Conservation (phyloP, 2,329 filamentous ascomycete species). For the Chaetomium globosum region DNA sequence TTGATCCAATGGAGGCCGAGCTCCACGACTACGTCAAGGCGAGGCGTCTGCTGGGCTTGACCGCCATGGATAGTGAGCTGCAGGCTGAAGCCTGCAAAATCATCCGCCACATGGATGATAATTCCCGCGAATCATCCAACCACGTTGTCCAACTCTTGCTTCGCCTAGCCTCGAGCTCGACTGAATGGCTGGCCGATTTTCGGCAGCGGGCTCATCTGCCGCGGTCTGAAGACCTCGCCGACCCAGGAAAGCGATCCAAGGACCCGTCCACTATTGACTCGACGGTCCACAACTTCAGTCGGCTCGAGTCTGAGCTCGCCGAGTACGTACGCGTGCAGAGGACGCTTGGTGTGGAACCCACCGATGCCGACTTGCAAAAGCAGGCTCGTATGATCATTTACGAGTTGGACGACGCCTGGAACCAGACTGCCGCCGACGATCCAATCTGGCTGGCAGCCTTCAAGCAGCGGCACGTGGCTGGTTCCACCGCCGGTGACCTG, state of each 20-base stretch:
- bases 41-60: slow-evolving; percentile 58
- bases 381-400: slow-evolving; percentile 65
- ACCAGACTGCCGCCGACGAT: slow-evolving; percentile 64
- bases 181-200: slow-evolving; percentile 60
- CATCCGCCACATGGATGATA: slow-evolving; percentile 58
- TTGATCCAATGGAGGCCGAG: slow-evolving; percentile 58
- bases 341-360: slow-evolving; percentile 51
- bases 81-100: slow-evolving; percentile 62
- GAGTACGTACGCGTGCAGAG: slow-evolving; percentile 54
- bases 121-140: slow-evolving; percentile 53
- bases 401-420: slow-evolving; percentile 64
- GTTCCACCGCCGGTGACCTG: slow-evolving; percentile 32
- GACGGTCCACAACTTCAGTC: slow-evolving; percentile 60
- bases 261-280: slow-evolving; percentile 61
- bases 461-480: slow-evolving; percentile 49
- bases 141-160: slow-evolving; percentile 59
- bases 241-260: slow-evolving; percentile 53
- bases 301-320: slow-evolving; percentile 59
- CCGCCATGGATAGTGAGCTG: slow-evolving; percentile 61
- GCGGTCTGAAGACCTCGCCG: slow-evolving; percentile 57
- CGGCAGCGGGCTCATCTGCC: slow-evolving; percentile 60
- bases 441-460: slow-evolving; percentile 57
- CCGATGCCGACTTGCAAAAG: slow-evolving; percentile 58
- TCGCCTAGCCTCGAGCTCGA: slow-evolving; percentile 53
- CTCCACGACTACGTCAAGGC: slow-evolving; percentile 57